Evolutionary conservation across 176 grass and related monocot genomes (phyloP).

Genomic region (Oryza australiensis): DNA sequence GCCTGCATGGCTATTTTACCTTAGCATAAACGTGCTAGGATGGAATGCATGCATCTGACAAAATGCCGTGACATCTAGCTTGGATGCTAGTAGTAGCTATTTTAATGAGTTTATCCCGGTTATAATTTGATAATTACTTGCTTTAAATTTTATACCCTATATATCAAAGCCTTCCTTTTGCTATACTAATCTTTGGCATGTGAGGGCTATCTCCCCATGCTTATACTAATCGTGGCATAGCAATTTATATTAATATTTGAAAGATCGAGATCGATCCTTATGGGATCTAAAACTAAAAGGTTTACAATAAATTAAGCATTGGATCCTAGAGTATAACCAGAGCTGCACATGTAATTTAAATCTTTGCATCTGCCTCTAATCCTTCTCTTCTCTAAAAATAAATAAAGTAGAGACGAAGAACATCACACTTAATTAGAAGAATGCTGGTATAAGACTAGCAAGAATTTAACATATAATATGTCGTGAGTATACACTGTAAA

Average conservation of each 20-base stretch:
- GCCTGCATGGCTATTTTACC: not conserved
- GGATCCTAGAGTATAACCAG: conserved; percentile 33
- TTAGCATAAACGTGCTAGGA: not conserved
- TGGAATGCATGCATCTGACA: not conserved
- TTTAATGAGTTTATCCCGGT: not conserved
- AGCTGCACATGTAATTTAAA: not conserved
- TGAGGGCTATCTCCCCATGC: conserved; percentile 9
- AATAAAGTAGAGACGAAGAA: not conserved
- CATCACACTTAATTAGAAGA: conserved; percentile 16
- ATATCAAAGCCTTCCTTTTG: not conserved
- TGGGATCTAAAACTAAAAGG: conserved; percentile 16
- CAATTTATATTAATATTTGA: conserved; percentile 15
- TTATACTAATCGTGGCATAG: conserved; percentile 19
- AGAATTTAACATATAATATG: conserved; percentile 49
- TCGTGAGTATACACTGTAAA: conserved; percentile 69
- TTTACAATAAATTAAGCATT: conserved; percentile 27
- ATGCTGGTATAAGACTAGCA: conserved; percentile 25
- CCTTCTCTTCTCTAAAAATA: not conserved
- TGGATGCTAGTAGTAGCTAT: not conserved
- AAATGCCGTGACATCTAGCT: not conserved
- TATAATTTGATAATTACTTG: not conserved
- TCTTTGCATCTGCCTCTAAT: not conserved
- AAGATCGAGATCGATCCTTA: conserved; percentile 15
- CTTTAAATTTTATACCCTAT: not conserved
- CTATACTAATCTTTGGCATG: conserved; percentile 22